Evolutionary conservation across 1,139 yeast species (phyloP).

Genomic region (Suhomyces taliae): DNA sequence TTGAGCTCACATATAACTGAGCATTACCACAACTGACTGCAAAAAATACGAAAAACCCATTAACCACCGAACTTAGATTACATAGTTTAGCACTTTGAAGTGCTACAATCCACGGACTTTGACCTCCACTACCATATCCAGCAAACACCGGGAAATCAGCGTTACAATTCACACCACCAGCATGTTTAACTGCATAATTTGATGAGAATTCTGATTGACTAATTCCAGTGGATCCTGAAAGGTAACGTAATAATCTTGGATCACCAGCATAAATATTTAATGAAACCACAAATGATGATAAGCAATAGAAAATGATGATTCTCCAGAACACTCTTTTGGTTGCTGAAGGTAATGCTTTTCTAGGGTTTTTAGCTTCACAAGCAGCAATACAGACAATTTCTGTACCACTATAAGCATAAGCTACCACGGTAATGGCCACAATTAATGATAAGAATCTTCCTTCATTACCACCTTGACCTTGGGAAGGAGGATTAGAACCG

Average conservation of each 20-base stretch:
- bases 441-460: conserved; percentile 69
- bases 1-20: conserved; percentile 73
- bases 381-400: conserved; percentile 85
- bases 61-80: conserved; percentile 57
- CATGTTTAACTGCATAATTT: conserved; percentile 37
- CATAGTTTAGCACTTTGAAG: conserved; percentile 70
- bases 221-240: conserved; percentile 37
- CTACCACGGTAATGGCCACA: conserved; percentile 62
- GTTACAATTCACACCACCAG: conserved; percentile 42
- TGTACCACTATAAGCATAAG: conserved; percentile 77
- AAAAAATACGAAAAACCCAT: conserved; percentile 68
- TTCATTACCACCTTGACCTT: conserved; percentile 60
- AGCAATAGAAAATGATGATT: conserved; percentile 62
- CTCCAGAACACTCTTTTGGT: conserved; percentile 75
- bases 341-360: conserved; percentile 76
- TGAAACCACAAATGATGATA: conserved; percentile 72
- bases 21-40: conserved; percentile 79
- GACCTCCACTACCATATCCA: conserved; percentile 59
- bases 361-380: conserved; percentile 81
- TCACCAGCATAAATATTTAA: conserved; percentile 75
- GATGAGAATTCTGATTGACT: conserved; percentile 20
- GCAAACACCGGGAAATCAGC: conserved; percentile 38
- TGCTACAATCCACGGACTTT: conserved; percentile 81
- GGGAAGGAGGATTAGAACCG: conserved; percentile 43
- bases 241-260: conserved; percentile 61